These are phyloP conservation scores for Trichoderma brevicompactum DNA, from an alignment of 2,329 filamentous ascomycete species.

Conservation along the genomic window DNA sequence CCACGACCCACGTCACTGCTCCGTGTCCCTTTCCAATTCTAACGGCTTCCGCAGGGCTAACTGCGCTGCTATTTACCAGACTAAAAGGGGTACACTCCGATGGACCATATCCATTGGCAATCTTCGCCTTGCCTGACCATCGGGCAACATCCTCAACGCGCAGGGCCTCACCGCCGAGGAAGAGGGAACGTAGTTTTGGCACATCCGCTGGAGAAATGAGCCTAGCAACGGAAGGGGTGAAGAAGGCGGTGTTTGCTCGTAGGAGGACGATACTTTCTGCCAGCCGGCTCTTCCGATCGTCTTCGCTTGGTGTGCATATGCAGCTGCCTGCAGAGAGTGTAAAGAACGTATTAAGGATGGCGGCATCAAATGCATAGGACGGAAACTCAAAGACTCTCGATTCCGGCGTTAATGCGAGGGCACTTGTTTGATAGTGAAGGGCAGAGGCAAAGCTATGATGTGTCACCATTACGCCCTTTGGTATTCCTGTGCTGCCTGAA, in stretches of 20 bases:
- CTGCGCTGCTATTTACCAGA: neutral
- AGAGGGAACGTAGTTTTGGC: slow-evolving; percentile 24
- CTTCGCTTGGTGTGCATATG: slow-evolving; percentile 33
- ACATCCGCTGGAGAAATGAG: slow-evolving; percentile 29
- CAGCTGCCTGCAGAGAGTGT: slow-evolving; percentile 31
- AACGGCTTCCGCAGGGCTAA: neutral
- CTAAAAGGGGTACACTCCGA: slow-evolving; percentile 27
- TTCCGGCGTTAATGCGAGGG: too few species aligned
- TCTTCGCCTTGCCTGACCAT: slow-evolving; percentile 23
- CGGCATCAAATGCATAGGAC: slow-evolving; percentile 33
- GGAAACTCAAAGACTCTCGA: slow-evolving; percentile 32
- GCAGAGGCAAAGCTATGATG: slow-evolving; percentile 10
- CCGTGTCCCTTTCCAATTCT: neutral
- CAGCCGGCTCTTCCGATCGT: slow-evolving; percentile 29
- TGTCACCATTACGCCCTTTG: slow-evolving; percentile 50
- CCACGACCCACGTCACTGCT: neutral
- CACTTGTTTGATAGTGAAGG: too few species aligned
- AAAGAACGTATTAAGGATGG: slow-evolving; percentile 26
- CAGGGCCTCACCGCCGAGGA: slow-evolving; percentile 32
- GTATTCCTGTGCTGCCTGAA: slow-evolving; percentile 54
- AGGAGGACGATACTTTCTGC: slow-evolving; percentile 12
- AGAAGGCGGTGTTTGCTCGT: slow-evolving; percentile 5
- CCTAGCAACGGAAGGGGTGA: slow-evolving; percentile 30
- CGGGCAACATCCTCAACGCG: slow-evolving; percentile 1
- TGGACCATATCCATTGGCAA: slow-evolving; percentile 33